A percentile compares a stretch with the other conserved stretches of the same genome.
Conservation (phyloP, 2,329 filamentous ascomycete species). For the Dryadomyces quercus-mongolicae region DNA sequence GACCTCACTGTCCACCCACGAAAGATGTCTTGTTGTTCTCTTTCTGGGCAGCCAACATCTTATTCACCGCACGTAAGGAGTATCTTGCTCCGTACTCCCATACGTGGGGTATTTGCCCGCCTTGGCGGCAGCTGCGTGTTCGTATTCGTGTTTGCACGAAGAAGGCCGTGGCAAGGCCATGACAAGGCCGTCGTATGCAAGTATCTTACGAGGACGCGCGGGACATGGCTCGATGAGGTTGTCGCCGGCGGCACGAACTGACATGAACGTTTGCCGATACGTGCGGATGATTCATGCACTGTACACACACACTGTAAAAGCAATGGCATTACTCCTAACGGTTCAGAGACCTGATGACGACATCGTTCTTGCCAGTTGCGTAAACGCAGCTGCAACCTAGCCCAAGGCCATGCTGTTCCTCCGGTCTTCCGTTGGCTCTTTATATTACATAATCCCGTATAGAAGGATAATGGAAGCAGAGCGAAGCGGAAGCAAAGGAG, state of each 20-base stretch:
- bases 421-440: too few species aligned
- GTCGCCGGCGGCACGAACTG: background rate
- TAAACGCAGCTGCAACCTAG: too few species aligned
- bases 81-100: too few species aligned
- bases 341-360: background rate
- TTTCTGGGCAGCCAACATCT: background rate
- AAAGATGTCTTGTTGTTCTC: too few species aligned
- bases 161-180: too few species aligned
- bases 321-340: background rate
- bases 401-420: too few species aligned
- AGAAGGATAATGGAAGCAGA: background rate
- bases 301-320: background rate
- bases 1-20: background rate
- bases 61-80: too few species aligned
- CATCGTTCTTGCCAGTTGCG: too few species aligned
- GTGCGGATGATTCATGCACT: background rate
- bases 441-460: background rate
- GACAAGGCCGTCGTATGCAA: background rate
- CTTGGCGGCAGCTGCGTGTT: too few species aligned
- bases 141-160: too few species aligned
- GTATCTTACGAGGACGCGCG: background rate
- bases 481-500: background rate
- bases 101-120: too few species aligned
- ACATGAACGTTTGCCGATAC: background rate
- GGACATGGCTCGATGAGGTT: background rate